phyloP scores from a whole-genome alignment of 176 grass and related monocot species.

The Poa annua region DNA sequence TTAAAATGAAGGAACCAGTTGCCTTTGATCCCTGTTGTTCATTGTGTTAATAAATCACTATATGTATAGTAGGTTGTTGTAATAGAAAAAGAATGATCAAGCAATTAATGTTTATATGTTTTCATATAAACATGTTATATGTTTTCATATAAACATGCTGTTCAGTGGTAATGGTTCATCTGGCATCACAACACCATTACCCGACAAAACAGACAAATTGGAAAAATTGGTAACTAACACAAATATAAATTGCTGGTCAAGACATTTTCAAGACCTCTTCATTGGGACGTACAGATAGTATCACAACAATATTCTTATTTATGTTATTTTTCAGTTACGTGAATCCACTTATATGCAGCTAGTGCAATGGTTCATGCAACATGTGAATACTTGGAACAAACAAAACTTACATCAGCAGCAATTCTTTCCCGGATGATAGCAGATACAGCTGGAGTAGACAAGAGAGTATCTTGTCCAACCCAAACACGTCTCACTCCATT shows the following conservation, averaged over 20 bases:
- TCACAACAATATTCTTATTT: background rate
- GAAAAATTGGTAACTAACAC: background rate
- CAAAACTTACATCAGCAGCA: conserved; percentile 82
- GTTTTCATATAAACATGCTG: background rate
- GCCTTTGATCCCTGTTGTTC: conserved; percentile 88
- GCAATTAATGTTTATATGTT: background rate
- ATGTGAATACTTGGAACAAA: conserved; percentile 24
- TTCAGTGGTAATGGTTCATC: background rate
- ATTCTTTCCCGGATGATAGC: conserved; percentile 91
- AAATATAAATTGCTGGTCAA: background rate
- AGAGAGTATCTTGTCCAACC: conserved; percentile 84
- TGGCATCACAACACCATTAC: background rate
- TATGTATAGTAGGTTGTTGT: conserved; percentile 11
- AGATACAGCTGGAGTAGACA: conserved; percentile 98
- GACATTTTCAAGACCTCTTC: background rate
- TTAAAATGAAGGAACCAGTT: conserved; percentile 92
- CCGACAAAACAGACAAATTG: background rate
- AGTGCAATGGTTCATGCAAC: conserved; percentile 7
- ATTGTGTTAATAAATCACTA: conserved; percentile 34
- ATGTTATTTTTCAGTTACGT: background rate
- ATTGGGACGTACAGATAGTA: background rate
- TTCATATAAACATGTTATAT: background rate
- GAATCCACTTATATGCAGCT: background rate
- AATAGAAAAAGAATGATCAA: background rate
- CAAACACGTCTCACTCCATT: conserved; percentile 96